Base-by-base conservation (phyloP, 495 filamentous ascomycete species). In the Penicillium mononematosum region DNA sequence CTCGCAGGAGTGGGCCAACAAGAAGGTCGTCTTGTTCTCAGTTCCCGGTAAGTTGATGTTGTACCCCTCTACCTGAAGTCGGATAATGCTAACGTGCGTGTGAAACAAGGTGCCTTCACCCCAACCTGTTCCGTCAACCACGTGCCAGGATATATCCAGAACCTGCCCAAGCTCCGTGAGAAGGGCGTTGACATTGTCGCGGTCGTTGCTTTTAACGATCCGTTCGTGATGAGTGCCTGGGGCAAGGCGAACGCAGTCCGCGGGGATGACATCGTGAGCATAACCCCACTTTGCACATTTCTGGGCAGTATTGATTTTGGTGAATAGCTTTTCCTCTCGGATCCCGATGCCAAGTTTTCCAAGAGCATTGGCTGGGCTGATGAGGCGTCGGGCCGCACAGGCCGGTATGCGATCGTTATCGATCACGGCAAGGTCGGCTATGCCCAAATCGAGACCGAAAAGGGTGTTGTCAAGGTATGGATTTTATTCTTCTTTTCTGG, bases 141-240 rank as follows among this genome's bases (percentile, higher is more conserved):
- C 74, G 74, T 98, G 49, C 88, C 91, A 8, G 87, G 88, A 36
- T 96, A 91, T 79, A 85, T 96, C 61, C 66, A 81, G 73, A 88
- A 90, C 59, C 75, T 89, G 19, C 65, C 78, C n/a, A 72, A 85
- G 58, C 76, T 96, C 69, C 86, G 85, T 70, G 76, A 78, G 59
- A 93, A 92, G 80, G 92, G 90, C 29, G 90, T 96, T 22, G 89
- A 96, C 71, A 68, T 90, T 49, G 83, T 96, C 45, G 81, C 89
- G 17, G 86, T 93, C 54, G 84, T 96, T 63, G 89, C 91, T 20
- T 90, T 76, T 78, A 96, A 98, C 62, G 92, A 96, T 74, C 79
- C 85, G 14, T 96, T 83, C 66, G 92, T 98, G 53, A 96, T 96
- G 90, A 85, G 84, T 60, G 92, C 92, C 14, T 98, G 93, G 93